These are phyloP conservation scores for Acacia crassicarpa DNA, from an alignment of 306 rosid species.

Conservation along the genomic window DNA sequence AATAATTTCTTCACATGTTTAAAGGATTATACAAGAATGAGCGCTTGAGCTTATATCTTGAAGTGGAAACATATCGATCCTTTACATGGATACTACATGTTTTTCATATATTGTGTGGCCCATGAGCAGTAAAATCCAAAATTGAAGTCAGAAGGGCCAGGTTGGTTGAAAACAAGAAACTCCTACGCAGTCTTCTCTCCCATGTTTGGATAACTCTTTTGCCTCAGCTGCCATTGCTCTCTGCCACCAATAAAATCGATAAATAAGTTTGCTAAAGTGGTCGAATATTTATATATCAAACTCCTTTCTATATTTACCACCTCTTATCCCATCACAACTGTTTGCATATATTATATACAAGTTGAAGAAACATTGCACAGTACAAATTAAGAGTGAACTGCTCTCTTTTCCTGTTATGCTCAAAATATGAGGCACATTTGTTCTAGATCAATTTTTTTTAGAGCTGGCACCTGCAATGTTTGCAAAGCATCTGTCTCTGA, in stretches of 20 bases:
- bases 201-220: constrained; percentile 50
- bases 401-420: no score
- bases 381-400: no score
- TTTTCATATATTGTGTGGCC: constrained; percentile 50
- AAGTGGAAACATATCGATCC: constrained; percentile 36
- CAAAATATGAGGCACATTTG: background rate
- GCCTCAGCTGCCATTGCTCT: constrained; percentile 66
- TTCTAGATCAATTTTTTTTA: background rate
- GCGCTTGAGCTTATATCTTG: constrained; percentile 29
- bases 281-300: constrained; percentile 5
- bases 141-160: constrained; percentile 59
- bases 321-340: constrained; percentile 20
- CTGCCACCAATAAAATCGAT: constrained; percentile 38
- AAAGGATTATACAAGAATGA: constrained; percentile 46
- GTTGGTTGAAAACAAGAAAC: constrained; percentile 57
- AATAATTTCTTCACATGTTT: constrained; percentile 24
- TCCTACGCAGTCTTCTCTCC: constrained; percentile 60
- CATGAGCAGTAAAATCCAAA: constrained; percentile 42
- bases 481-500: constrained; percentile 58
- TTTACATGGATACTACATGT: constrained; percentile 21
- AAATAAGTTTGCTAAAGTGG: background rate
- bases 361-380: no score
- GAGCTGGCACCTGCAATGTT: constrained; percentile 56
- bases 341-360: constrained; percentile 1
- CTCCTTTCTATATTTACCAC: background rate